Base-by-base conservation (phyloP, 169 alveolate genomes). In the Plasmodium inui region DNA sequence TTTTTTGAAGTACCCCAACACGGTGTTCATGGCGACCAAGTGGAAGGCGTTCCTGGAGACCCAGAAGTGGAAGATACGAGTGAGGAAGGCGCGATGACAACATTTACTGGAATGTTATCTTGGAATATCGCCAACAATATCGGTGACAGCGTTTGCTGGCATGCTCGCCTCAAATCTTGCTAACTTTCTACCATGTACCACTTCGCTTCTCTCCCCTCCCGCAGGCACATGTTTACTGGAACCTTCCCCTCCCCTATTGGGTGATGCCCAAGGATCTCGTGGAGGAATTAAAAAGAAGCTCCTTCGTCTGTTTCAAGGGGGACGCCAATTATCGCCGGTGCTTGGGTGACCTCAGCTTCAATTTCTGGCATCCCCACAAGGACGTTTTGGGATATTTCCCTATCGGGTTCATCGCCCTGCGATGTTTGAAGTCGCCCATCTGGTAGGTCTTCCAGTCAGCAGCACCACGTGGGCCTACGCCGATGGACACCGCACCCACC, bases 291-390 rank as follows among this genome's bases (percentile, higher is more conserved):
- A 32, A 86, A 86, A 32, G 55, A 76, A 86, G 86, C 67, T 50
- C 67, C 30, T 86, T 86, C 32, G 93, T 86, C 12, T 86, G 84
- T 26, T 86, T 86, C 70, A 86, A 86, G 44, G 93, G 93, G 14
- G 93, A 86, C 41, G 93, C 93, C 57, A 86, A 86, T 78, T 86
- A 86, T 55, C 79, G 93, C 37, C 50, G 93, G 30, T 86, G 93
- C 32, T 30, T 86, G 41, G 93, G 93, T 12, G 93, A 86, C 71
- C 81, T 86, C 44, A 57, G 70, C n/a, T 86, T 74, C 50, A 57
- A 86, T 67, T 86, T 86, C 28, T 86, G 82, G 34, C 34, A 53
- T 30, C 53, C 93, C 22, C 78, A 53, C 80, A 86, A 86, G 44
- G 55, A 86, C n/a, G 85, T 86, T 46, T 55, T 86, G 26, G 70